Evolutionary conservation across 1,139 yeast species (phyloP).

Genomic region (Candida sp.): DNA sequence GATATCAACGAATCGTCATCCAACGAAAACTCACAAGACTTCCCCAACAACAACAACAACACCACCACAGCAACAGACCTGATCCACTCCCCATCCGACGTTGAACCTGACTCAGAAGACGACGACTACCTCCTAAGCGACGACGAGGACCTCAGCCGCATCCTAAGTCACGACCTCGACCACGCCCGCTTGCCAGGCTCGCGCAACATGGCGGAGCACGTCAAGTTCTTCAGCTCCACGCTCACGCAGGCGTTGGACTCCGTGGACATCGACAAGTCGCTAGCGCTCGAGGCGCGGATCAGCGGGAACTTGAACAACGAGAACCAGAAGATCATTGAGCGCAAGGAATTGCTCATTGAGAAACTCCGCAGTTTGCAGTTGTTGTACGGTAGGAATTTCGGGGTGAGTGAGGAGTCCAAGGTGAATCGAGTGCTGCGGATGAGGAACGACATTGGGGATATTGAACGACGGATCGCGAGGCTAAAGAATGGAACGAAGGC

Average conservation of each 20-base stretch:
- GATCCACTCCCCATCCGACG: not conserved
- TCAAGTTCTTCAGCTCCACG: constrained; percentile 53
- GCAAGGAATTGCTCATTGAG: constrained; percentile 27
- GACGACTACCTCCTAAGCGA: constrained; percentile 42
- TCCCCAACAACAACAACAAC: not conserved
- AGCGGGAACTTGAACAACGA: constrained; percentile 73
- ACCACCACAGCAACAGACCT: not conserved
- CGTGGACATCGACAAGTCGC: constrained; percentile 60
- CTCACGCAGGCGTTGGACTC: constrained; percentile 62
- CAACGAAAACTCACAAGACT: not conserved
- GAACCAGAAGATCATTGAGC: constrained; percentile 53
- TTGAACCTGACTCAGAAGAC: not conserved
- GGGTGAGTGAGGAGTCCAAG: constrained; percentile 28
- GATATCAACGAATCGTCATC: not conserved
- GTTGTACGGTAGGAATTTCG: constrained; percentile 29
- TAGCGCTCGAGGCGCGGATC: constrained; percentile 73
- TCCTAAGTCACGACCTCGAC: constrained; percentile 9
- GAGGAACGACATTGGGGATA: constrained; percentile 49
- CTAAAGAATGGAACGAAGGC: constrained; percentile 44
- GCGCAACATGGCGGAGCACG: constrained; percentile 33
- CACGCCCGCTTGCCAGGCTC: constrained; percentile 7
- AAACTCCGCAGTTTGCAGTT: constrained; percentile 32
- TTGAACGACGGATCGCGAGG: constrained; percentile 43
- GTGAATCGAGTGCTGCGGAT: constrained; percentile 51
- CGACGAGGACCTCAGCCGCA: constrained; percentile 26